Percentiles rank a stretch among this genome's conserved stretches.
Conservation (phyloP, 2,329 filamentous ascomycete genomes). For the Ceratocystis albifundus region DNA sequence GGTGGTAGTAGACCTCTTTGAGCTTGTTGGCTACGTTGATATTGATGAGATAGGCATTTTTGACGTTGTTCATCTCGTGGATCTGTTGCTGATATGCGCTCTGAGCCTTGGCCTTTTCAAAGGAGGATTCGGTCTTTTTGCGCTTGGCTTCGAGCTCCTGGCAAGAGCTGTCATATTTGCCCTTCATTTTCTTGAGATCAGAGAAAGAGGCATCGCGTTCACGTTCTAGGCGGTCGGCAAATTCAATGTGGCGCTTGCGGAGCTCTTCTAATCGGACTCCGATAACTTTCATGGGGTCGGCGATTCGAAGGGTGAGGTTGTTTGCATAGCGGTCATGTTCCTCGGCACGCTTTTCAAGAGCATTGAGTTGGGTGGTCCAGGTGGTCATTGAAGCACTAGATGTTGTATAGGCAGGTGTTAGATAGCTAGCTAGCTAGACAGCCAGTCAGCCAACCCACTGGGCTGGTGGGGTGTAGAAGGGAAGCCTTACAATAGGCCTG, state of each 20-base stretch:
- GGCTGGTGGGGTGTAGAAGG: background rate
- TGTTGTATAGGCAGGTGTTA: background rate
- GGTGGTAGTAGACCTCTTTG: slow-evolving; percentile 94
- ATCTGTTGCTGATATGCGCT: slow-evolving; percentile 85
- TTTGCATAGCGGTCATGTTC: slow-evolving; percentile 80
- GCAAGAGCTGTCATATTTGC: slow-evolving; percentile 83
- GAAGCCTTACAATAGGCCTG: background rate
- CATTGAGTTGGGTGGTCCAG: slow-evolving; percentile 87
- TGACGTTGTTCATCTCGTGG: slow-evolving; percentile 90
- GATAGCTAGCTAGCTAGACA: background rate
- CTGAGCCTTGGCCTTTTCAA: slow-evolving; percentile 87
- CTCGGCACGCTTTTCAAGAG: slow-evolving; percentile 72
- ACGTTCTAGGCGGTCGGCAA: slow-evolving; percentile 75
- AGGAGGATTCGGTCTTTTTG: slow-evolving; percentile 90
- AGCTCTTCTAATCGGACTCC: slow-evolving; percentile 74
- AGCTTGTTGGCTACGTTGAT: slow-evolving; percentile 97
- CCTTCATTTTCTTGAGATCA: slow-evolving; percentile 81
- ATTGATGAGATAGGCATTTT: slow-evolving; percentile 93
- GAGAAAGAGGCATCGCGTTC: slow-evolving; percentile 75
- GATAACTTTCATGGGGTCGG: slow-evolving; percentile 72
- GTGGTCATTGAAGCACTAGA: slow-evolving; percentile 82
- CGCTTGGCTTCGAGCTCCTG: slow-evolving; percentile 89
- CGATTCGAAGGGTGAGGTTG: slow-evolving; percentile 67
- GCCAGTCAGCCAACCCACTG: background rate
- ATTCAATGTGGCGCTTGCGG: slow-evolving; percentile 81